phyloP scores from a whole-genome alignment of 1,284 basidiomycete genomes.

The Rhodotorula glutinis region DNA sequence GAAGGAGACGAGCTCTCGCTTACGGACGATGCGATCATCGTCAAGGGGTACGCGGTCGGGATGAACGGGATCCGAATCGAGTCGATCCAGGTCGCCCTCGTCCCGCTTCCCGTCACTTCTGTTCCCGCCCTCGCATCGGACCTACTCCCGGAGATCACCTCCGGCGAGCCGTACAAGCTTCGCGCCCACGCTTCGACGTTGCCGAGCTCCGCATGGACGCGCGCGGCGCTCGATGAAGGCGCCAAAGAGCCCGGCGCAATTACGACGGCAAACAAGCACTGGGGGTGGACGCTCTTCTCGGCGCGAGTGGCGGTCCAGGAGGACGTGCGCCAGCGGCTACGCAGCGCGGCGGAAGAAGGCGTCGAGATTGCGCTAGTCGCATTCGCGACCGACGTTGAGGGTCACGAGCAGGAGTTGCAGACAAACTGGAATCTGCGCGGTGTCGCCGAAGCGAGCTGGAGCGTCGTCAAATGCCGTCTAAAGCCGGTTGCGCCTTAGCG shows the following conservation, averaged over 20 bases:
- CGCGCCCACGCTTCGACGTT: constrained; percentile 13
- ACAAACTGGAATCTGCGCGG: constrained; percentile 33
- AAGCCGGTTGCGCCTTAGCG: not conserved
- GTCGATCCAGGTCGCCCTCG: constrained; percentile 8
- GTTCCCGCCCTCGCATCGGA: too few species aligned
- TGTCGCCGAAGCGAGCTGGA: constrained; percentile 31
- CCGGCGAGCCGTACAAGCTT: constrained; percentile 12
- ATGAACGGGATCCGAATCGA: constrained; percentile 16
- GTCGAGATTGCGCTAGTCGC: constrained; percentile 22
- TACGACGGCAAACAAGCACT: constrained; percentile 10
- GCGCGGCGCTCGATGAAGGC: constrained; percentile 7
- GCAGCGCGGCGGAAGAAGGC: not conserved
- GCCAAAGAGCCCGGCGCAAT: not conserved
- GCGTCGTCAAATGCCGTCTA: constrained; percentile 15
- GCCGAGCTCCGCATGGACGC: not conserved
- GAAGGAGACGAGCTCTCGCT: not conserved
- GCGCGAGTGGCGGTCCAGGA: not conserved
- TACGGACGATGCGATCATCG: constrained; percentile 12
- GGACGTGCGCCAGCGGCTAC: not conserved
- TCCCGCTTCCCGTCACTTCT: constrained; percentile 8
- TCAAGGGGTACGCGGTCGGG: constrained; percentile 37
- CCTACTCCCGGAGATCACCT: too few species aligned
- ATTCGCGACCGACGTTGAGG: constrained; percentile 24
- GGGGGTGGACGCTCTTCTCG: constrained; percentile 35
- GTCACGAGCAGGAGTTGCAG: constrained; percentile 24